A percentile compares a stretch with the other conserved stretches of the same genome.
Evolutionary conservation across 2,329 filamentous ascomycete genomes (phyloP).

Genomic region (Exophiala sideris): DNA sequence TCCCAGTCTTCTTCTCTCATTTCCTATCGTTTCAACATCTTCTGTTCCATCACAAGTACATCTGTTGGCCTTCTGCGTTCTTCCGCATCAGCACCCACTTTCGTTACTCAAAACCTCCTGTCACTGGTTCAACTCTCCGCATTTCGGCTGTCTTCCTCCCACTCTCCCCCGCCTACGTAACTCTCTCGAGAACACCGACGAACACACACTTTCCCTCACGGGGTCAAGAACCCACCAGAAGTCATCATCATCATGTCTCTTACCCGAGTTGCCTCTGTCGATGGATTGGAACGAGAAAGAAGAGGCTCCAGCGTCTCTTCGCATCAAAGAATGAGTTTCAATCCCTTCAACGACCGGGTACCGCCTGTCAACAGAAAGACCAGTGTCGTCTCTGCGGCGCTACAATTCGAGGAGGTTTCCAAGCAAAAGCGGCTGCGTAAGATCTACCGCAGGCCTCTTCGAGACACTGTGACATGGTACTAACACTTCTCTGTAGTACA

Average conservation of each 20-base stretch:
- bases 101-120: too few species aligned
- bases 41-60: too few species aligned
- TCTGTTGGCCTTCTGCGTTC: too few species aligned
- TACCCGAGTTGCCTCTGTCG: slow-evolving; percentile 41
- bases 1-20: too few species aligned
- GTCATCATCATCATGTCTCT: slow-evolving; percentile 38
- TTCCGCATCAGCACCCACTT: too few species aligned
- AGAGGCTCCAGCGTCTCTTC: slow-evolving; percentile 34
- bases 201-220: not conserved
- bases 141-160: too few species aligned
- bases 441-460: slow-evolving; percentile 19
- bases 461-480: not conserved
- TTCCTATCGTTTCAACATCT: too few species aligned
- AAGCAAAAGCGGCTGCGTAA: slow-evolving; percentile 52
- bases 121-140: too few species aligned
- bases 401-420: slow-evolving; percentile 45
- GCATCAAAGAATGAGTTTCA: slow-evolving; percentile 41
- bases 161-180: too few species aligned
- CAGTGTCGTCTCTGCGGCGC: slow-evolving; percentile 21
- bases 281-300: slow-evolving; percentile 39
- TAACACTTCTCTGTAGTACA: slow-evolving; percentile 53
- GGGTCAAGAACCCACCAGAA: slow-evolving; percentile 1
- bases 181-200: too few species aligned
- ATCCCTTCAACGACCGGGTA: slow-evolving; percentile 41
- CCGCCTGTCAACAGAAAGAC: slow-evolving; percentile 32